Conservation (phyloP, 257 asterid genomes). For the Nicotiana obtusifolia region DNA sequence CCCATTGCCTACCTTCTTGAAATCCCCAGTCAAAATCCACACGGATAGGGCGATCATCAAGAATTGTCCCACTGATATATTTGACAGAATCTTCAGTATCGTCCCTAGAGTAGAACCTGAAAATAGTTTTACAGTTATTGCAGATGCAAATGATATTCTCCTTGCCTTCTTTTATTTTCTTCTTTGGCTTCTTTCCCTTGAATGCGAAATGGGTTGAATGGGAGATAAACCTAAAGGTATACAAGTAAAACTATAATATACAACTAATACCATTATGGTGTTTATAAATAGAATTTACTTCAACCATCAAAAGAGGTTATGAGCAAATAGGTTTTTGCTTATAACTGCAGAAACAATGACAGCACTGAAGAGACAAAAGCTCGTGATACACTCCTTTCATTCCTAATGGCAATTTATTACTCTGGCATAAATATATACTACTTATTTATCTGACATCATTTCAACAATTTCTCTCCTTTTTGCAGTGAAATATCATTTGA, state of each 20-base stretch:
- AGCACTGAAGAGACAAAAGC: background rate
- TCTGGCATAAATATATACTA: background rate
- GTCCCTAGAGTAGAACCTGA: constrained; percentile 94
- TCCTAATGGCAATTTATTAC: background rate
- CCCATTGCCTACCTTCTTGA: constrained; percentile 98
- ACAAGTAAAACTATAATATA: background rate
- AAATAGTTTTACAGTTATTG: background rate
- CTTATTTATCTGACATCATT: background rate
- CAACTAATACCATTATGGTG: background rate
- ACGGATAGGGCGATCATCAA: constrained; percentile 98
- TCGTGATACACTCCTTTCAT: background rate
- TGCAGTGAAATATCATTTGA: background rate
- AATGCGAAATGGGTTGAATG: background rate
- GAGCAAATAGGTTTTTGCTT: background rate
- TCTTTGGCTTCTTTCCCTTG: background rate
- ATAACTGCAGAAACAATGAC: background rate
- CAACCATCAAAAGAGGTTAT: background rate
- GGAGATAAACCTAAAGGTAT: background rate
- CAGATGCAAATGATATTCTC: background rate
- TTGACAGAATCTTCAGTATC: constrained; percentile 90
- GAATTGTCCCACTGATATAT: constrained; percentile 93
- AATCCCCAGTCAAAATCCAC: constrained; percentile 99
- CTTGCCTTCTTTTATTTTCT: background rate
- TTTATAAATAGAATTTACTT: background rate
- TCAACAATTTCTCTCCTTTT: background rate